Evolutionary conservation across 371 early-diverging fungal species (phyloP).

Genomic region (Mucor irregularis): DNA sequence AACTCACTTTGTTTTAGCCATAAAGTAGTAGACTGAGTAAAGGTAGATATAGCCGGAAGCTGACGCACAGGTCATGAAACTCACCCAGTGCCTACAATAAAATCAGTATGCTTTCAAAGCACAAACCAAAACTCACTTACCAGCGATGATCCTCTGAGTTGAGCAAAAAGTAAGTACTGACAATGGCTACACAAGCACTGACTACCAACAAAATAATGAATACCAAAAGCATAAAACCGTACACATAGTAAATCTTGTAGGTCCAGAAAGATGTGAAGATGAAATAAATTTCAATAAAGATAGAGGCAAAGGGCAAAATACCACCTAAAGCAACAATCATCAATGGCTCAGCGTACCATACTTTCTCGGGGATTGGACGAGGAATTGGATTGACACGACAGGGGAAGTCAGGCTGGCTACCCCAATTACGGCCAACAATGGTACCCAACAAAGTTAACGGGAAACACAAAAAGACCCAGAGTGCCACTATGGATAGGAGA

Average conservation of each 20-base stretch:
- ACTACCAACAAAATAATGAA: conserved; percentile 72
- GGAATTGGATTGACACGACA: conserved; percentile 85
- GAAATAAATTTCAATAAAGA: conserved; percentile 89
- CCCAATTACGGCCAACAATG: conserved; percentile 74
- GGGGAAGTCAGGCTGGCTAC: conserved; percentile 68
- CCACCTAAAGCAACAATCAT: conserved; percentile 69
- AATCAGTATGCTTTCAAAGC: neutral
- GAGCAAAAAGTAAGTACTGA: conserved; percentile 78
- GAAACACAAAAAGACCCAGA: conserved; percentile 77
- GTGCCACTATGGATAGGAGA: conserved; percentile 69
- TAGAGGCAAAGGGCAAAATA: conserved; percentile 80
- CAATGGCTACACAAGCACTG: conserved; percentile 76
- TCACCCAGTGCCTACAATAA: conserved; percentile 72
- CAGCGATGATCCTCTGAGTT: conserved; percentile 88
- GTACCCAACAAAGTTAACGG: conserved; percentile 81
- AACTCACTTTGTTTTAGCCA: conserved; percentile 70
- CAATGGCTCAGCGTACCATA: conserved; percentile 71
- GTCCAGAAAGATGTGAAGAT: conserved; percentile 86
- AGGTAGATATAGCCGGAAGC: conserved; percentile 78
- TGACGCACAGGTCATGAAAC: conserved; percentile 78
- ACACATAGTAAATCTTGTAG: conserved; percentile 84
- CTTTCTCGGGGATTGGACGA: conserved; percentile 76
- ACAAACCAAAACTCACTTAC: conserved; percentile 22
- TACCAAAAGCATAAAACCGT: conserved; percentile 80
- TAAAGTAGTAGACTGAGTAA: conserved; percentile 80